Conservation (phyloP, 2,329 filamentous ascomycete genomes). For the Lachnellula suecica region DNA sequence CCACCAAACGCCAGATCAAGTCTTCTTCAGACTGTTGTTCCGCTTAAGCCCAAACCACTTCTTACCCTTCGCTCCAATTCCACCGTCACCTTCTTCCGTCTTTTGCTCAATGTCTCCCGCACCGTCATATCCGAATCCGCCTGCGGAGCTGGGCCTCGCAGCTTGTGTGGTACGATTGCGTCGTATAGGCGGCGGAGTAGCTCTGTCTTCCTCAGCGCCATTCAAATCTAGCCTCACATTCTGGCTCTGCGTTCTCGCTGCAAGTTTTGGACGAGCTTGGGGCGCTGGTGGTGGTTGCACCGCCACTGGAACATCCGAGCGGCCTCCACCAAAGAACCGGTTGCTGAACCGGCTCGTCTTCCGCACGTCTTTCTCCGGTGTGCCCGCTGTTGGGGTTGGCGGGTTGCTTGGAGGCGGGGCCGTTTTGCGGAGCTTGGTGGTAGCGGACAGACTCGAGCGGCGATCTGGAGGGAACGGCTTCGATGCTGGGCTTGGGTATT, state of each 20-base stretch:
- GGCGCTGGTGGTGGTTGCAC: neutral
- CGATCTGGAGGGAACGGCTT: slow-evolving; percentile 24
- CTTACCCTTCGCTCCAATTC: neutral
- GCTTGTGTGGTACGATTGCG: slow-evolving; percentile 12
- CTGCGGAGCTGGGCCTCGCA: slow-evolving; percentile 20
- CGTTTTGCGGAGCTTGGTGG: slow-evolving; percentile 23
- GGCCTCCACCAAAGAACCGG: neutral
- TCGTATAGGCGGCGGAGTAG: slow-evolving; percentile 30
- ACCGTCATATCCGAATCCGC: slow-evolving; percentile 2
- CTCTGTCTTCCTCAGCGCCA: slow-evolving; percentile 13
- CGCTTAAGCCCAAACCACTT: slow-evolving; percentile 11
- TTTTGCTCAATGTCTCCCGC: too few relatives aligned
- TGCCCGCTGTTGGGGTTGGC: neutral
- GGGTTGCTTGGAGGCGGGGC: neutral
- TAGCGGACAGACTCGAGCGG: slow-evolving; percentile 26
- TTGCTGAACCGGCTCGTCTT: neutral
- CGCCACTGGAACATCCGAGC: too few relatives aligned
- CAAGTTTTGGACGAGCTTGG: slow-evolving; percentile 2
- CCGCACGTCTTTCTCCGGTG: slow-evolving; percentile 1
- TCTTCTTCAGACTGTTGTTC: neutral
- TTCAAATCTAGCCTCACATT: neutral
- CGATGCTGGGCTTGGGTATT: slow-evolving; percentile 11
- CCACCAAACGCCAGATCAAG: neutral
- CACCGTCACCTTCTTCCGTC: neutral
- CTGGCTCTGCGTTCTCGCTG: neutral